Evolutionary conservation across 345 rosid genomes (phyloP), one percentile per base, ranked within the genome.

Genomic region (Iberis pinnata): DNA sequence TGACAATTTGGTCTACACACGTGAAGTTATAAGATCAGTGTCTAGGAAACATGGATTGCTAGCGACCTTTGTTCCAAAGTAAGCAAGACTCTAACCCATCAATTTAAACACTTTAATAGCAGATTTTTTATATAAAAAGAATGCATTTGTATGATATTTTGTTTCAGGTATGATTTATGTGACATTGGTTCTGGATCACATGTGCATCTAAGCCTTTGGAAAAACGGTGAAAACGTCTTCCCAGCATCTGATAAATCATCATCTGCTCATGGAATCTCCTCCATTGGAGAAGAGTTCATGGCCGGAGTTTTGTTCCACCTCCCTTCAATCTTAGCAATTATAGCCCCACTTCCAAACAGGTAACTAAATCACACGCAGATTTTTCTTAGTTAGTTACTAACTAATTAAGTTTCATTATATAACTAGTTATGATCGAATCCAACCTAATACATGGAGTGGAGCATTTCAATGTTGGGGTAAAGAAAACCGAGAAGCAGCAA

Each of bases 381-480:
- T n/a, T n/a, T n/a, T n/a, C n/a, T n/a, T n/a, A n/a, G n/a, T n/a
- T n/a, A n/a, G n/a, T n/a, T n/a, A n/a, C n/a, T n/a, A n/a, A n/a
- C n/a, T n/a, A n/a, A n/a, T n/a, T n/a, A n/a, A n/a, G n/a, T n/a
- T n/a, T n/a, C n/a, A n/a, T n/a, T n/a, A n/a, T n/a, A n/a, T n/a
- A n/a, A n/a, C n/a, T 44, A 92, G 98, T 70, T 92, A 92, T 72
- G 95, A 92, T 64, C 93, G 97, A 15, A 73, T 92, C 60, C 89
- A 85, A 61, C 98, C 98, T 10, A 80, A 88, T 56, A 83, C 81
- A 43, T 92, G 96, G 95, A 88, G 86, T 49, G 98, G 96, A 58
- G 98, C 98, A 54, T 92, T 76, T 59, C 84, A 76, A n/a, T 85
- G 98, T 70, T 92, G 98, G 98, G 98, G 98, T n/a, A 83, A 78